Percentiles rank a stretch among this genome's conserved stretches.
phyloP scores from a whole-genome alignment of 2,329 filamentous ascomycete genomes.

The Curvularia hawaiiensis region DNA sequence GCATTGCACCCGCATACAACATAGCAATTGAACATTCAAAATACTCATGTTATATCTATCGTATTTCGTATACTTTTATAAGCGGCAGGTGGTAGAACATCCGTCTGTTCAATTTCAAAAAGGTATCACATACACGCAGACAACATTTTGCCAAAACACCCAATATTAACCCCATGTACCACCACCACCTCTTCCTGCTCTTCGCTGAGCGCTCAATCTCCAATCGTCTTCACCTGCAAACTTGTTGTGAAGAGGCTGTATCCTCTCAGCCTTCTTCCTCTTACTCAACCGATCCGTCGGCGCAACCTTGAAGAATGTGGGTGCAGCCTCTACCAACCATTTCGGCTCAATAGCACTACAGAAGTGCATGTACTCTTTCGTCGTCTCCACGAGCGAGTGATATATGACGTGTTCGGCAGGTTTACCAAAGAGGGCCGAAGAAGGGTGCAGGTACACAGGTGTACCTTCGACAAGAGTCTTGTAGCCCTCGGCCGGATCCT shows the following conservation, averaged over 20 bases:
- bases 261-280: slow-evolving; percentile 90
- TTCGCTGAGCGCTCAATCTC: slow-evolving; percentile 86
- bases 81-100: not conserved
- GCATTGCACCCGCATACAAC: not conserved
- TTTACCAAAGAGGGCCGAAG: slow-evolving; percentile 91
- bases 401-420: slow-evolving; percentile 97
- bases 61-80: not conserved
- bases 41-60: not conserved
- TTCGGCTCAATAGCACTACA: slow-evolving; percentile 94
- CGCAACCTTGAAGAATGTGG: slow-evolving; percentile 98
- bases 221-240: slow-evolving; percentile 94
- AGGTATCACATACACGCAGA: slow-evolving; percentile 6
- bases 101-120: not conserved
- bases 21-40: not conserved
- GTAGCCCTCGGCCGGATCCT: slow-evolving; percentile 95
- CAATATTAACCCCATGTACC: slow-evolving; percentile 82
- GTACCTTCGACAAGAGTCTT: slow-evolving; percentile 97
- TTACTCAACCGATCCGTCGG: slow-evolving; percentile 85
- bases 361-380: slow-evolving; percentile 97
- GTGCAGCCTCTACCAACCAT: slow-evolving; percentile 92
- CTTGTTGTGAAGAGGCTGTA: slow-evolving; percentile 93
- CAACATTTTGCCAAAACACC: not conserved
- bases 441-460: slow-evolving; percentile 92
- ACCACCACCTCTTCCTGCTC: slow-evolving; percentile 82
- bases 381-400: slow-evolving; percentile 87